Evolutionary conservation across 1,284 basidiomycete genomes (phyloP).

Genomic region (Malassezia nana): DNA sequence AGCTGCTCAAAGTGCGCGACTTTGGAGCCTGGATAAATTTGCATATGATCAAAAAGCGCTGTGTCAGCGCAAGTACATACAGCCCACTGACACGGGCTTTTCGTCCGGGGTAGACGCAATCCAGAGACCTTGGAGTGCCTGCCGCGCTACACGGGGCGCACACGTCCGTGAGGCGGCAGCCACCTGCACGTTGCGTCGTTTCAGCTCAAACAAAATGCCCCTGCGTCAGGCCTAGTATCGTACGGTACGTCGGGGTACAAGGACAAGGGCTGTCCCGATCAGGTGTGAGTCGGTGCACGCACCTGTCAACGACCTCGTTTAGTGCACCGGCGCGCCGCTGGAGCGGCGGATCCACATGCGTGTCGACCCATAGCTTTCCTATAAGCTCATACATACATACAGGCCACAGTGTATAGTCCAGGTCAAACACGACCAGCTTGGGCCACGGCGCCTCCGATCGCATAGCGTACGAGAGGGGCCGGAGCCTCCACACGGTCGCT

Average conservation of each 20-base stretch:
- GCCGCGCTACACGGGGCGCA: constrained; percentile 33
- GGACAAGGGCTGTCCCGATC: constrained; percentile 19
- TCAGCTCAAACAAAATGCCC: constrained; percentile 30
- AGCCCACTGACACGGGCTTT: not conserved
- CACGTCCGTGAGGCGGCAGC: constrained; percentile 36
- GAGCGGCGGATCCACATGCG: constrained; percentile 35
- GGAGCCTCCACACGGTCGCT: not conserved
- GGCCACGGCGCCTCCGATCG: constrained; percentile 17
- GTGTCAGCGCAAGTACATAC: not conserved
- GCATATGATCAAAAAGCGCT: constrained; percentile 32
- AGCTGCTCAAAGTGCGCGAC: constrained; percentile 35
- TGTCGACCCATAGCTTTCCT: constrained; percentile 32
- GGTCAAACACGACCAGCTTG: constrained; percentile 35
- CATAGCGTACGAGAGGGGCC: not conserved
- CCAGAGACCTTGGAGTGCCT: constrained; percentile 35
- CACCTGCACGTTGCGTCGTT: constrained; percentile 19
- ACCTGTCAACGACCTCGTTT: constrained; percentile 33
- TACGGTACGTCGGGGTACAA: constrained; percentile 40
- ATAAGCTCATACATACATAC: not conserved
- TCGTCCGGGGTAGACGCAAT: constrained; percentile 9
- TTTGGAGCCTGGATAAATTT: constrained; percentile 46
- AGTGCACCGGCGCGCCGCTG: constrained; percentile 22
- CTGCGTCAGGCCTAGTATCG: not conserved
- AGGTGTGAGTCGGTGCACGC: not conserved
- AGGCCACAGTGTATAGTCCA: constrained; percentile 46